Evolutionary conservation across 2,329 filamentous ascomycete genomes (phyloP).

Genomic region (Fusarium nisikadoi): DNA sequence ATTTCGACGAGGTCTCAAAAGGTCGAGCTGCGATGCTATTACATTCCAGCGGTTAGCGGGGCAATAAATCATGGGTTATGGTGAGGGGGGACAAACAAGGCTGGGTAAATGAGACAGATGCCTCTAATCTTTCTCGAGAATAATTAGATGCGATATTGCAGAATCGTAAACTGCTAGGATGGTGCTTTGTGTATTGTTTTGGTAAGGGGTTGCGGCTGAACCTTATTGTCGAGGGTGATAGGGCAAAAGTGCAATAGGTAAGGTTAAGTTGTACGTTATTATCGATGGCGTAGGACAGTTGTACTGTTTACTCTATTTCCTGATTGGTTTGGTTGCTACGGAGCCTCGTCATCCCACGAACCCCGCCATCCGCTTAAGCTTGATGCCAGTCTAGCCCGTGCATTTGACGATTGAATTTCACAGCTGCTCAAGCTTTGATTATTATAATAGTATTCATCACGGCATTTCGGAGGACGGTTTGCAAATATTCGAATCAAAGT

Average conservation of each 20-base stretch:
- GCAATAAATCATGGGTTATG: constrained; percentile 45
- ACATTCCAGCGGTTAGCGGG: constrained; percentile 57
- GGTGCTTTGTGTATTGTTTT: constrained; percentile 15
- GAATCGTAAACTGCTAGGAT: constrained; percentile 19
- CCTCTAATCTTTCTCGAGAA: constrained; percentile 6
- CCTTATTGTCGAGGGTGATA: constrained; percentile 32
- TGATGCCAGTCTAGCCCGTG: not conserved
- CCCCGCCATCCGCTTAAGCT: constrained; percentile 39
- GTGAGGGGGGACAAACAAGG: constrained; percentile 26
- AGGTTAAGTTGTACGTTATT: constrained; percentile 9
- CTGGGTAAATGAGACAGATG: constrained; percentile 28
- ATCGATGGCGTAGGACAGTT: constrained; percentile 32
- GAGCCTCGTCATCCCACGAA: constrained; percentile 26
- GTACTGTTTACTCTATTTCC: constrained; percentile 47
- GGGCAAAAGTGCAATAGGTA: constrained; percentile 16
- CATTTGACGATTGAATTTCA: not conserved
- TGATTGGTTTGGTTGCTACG: constrained; percentile 49
- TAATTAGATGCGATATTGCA: constrained; percentile 11
- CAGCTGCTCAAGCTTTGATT: not conserved
- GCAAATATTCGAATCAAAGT: not conserved
- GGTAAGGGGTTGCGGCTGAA: not conserved
- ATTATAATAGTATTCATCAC: too few relatives aligned
- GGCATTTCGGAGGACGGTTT: not conserved
- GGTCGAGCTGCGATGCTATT: constrained; percentile 31
- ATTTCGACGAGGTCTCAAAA: constrained; percentile 27